These are phyloP conservation scores for Fusarium anthophilum DNA, from an alignment of 2,329 filamentous ascomycete genomes.

Conservation along the genomic window DNA sequence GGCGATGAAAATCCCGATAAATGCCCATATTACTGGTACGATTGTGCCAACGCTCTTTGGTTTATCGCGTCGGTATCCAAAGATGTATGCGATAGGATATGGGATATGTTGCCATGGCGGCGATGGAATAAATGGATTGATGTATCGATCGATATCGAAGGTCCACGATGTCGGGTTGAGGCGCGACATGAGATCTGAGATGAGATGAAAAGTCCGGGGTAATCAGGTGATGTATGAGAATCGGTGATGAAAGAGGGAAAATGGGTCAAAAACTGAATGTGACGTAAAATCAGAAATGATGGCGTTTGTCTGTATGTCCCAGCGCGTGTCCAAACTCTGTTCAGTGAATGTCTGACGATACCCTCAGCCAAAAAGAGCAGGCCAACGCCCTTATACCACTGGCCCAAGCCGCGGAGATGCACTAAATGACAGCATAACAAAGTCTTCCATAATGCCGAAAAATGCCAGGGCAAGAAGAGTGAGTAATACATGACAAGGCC, in stretches of 20 bases:
- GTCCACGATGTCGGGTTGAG: constrained; percentile 52
- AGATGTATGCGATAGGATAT: constrained; percentile 70
- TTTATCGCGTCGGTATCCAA: constrained; percentile 66
- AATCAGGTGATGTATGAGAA: neutral
- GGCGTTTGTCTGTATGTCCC: neutral
- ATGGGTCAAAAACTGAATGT: neutral
- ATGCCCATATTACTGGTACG: constrained; percentile 67
- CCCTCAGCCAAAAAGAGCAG: neutral
- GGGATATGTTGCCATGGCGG: constrained; percentile 73
- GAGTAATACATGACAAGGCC: neutral
- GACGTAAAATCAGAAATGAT: constrained; percentile 2
- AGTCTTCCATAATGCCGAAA: neutral
- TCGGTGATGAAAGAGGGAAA: neutral
- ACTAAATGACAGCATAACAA: neutral
- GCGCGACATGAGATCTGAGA: constrained; percentile 23
- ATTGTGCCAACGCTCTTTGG: constrained; percentile 63
- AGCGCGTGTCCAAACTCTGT: neutral
- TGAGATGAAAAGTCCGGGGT: constrained; percentile 2
- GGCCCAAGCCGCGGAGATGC: constrained; percentile 41
- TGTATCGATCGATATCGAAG: constrained; percentile 80
- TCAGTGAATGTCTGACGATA: neutral
- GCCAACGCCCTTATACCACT: constrained; percentile 7
- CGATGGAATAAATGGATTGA: constrained; percentile 75
- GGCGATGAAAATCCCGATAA: constrained; percentile 71
- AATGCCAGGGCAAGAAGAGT: neutral